These are phyloP conservation scores for Talaromyces thailandensis DNA, from an alignment of 495 filamentous ascomycete genomes.

Conservation along the genomic window DNA sequence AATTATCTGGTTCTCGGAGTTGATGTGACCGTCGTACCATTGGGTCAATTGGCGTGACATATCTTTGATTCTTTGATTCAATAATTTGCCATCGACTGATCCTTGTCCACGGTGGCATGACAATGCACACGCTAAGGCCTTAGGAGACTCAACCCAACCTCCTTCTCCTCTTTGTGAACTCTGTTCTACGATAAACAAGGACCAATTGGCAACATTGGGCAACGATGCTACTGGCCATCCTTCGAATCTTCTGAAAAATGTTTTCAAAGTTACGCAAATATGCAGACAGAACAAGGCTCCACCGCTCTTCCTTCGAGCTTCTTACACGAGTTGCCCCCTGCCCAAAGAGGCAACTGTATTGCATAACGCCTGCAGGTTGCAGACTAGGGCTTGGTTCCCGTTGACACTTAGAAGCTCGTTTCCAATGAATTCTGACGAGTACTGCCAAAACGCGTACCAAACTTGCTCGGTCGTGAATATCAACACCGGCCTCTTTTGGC, in stretches of 20 bases:
- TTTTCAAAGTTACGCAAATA: not conserved
- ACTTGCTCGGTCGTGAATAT: not conserved
- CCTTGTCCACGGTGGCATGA: slow-evolving; percentile 16
- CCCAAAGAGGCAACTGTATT: slow-evolving; percentile 2
- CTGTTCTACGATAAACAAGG: not conserved
- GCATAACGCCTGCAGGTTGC: not conserved
- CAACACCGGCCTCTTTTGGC: not conserved
- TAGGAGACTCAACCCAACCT: slow-evolving; percentile 5
- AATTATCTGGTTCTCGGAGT: not conserved
- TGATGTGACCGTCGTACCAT: slow-evolving; percentile 9
- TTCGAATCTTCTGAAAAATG: not conserved
- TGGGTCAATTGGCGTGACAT: slow-evolving; percentile 16
- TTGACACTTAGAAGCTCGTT: slow-evolving; percentile 5
- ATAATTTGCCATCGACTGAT: slow-evolving; percentile 9
- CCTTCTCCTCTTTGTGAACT: slow-evolving; percentile 7
- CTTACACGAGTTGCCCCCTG: not conserved
- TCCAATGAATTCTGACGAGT: slow-evolving; percentile 6
- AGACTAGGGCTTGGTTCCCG: slow-evolving; percentile 1
- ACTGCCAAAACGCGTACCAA: slow-evolving; percentile 5
- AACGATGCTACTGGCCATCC: not conserved
- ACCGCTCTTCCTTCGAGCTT: not conserved
- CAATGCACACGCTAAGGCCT: slow-evolving; percentile 8
- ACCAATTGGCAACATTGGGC: not conserved
- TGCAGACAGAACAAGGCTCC: not conserved
- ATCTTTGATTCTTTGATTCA: slow-evolving; percentile 15